phyloP scores from a whole-genome alignment of 176 grass and related monocot genomes.

The Eleusine coracana region DNA sequence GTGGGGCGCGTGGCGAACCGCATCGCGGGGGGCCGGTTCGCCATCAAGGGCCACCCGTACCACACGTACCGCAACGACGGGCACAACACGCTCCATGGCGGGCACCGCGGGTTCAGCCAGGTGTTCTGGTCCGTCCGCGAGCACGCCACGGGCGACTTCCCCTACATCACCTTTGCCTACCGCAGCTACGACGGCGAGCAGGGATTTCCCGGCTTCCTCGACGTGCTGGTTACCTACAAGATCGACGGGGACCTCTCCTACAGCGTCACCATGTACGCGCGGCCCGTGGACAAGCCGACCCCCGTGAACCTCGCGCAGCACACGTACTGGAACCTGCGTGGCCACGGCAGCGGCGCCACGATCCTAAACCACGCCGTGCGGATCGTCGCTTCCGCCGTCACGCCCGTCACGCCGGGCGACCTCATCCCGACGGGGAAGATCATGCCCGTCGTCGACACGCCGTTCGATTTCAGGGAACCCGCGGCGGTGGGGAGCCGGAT shows the following conservation, averaged over 20 bases:
- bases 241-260: constrained; percentile 69
- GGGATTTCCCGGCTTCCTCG: constrained; percentile 71
- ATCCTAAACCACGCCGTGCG: constrained; percentile 63
- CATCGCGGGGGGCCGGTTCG: constrained; percentile 71
- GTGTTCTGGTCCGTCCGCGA: constrained; percentile 81
- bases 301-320: constrained; percentile 89
- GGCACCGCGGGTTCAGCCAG: constrained; percentile 81
- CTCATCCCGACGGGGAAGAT: constrained; percentile 81
- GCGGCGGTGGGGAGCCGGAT: constrained; percentile 40
- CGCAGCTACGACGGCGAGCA: constrained; percentile 94
- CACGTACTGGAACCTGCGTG: constrained; percentile 88
- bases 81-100: constrained; percentile 82
- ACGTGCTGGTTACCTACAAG: constrained; percentile 88
- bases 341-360: constrained; percentile 52
- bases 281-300: constrained; percentile 58
- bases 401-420: constrained; percentile 42
- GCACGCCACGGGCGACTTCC: constrained; percentile 59
- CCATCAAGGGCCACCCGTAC: constrained; percentile 45
- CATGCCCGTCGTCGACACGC: constrained; percentile 56
- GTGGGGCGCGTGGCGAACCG: constrained; percentile 88
- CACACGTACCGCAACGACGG: constrained; percentile 70
- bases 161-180: constrained; percentile 90
- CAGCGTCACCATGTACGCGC: constrained; percentile 74
- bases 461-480: constrained; percentile 63
- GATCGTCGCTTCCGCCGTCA: constrained; percentile 56